Evolutionary conservation across 164 flowering plant species (phyloP).

Genomic region (Liriodendron chinense): DNA sequence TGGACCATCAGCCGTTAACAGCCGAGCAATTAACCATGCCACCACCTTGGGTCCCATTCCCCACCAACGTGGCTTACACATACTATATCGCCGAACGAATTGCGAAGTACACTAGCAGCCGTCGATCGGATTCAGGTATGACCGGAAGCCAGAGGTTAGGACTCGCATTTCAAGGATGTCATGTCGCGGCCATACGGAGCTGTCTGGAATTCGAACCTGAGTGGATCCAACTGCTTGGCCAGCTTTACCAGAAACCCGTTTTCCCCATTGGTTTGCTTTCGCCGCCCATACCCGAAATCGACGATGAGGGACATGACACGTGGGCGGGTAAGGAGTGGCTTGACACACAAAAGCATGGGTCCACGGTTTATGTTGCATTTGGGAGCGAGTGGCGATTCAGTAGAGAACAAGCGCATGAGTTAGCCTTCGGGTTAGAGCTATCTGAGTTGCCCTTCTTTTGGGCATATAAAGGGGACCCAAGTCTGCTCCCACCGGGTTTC

Average conservation of each 20-base stretch:
- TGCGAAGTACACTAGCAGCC: neutral
- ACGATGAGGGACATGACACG: no score
- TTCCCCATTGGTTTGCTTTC: constrained; percentile 17
- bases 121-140: neutral
- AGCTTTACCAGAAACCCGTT: constrained; percentile 13
- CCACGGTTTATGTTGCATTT: constrained; percentile 30
- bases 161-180: neutral
- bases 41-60: constrained; percentile 14
- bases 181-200: constrained; percentile 11
- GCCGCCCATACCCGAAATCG: neutral
- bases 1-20: neutral
- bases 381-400: constrained; percentile 31
- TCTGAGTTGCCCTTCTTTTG: constrained; percentile 40
- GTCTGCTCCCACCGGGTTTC: constrained; percentile 33
- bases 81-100: constrained; percentile 11
- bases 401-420: constrained; percentile 23
- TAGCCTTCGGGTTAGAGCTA: constrained; percentile 29
- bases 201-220: constrained; percentile 15
- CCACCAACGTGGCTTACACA: neutral
- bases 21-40: neutral
- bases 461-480: constrained; percentile 24
- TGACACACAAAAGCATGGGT: constrained; percentile 1
- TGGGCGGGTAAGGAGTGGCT: constrained; percentile 27
- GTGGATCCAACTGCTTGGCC: constrained; percentile 4
- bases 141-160: constrained; percentile 3